Base-by-base conservation (phyloP, 495 filamentous ascomycete genomes). In the Wilcoxina mikolae region DNA sequence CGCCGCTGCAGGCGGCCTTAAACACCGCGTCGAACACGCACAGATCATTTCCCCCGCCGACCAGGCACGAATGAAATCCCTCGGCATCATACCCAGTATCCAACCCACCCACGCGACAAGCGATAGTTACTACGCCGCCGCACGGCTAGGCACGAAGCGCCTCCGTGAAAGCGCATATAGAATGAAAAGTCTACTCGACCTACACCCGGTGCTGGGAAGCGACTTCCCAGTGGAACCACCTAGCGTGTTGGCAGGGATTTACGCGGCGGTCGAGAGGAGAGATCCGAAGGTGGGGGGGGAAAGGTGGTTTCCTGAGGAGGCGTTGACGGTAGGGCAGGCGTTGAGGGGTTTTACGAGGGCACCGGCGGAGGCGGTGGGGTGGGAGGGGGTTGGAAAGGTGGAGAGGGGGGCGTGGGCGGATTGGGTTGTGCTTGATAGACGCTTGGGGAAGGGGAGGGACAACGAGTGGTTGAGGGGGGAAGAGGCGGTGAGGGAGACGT, bases 151-250 rank as follows among this genome's bases (percentile, higher is more conserved):
- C 0, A 54, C 55, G 12, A 60, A 71, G 18, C 73, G 80, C 7
- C 72, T 73, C 0, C 49, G 35, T 0, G 55, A 67, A 28, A 70
- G 73, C 25, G 79, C 78, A 1, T 83, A 83, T 54, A 67, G 76
- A 18, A 80, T 82, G 78, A 62, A 68, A 15, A 74, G 71, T 0
- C 59, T 81, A 1, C 67, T 78, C 0, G 60, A 61, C 1, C 72
- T 74, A 10, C 26, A 43, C 3, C 15, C 60, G 1, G 67, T 81
- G 3, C 65, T 83, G 3, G 80, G 80, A 3, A 76, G 72, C 20
- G 80, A 83, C 56, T 83, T 83, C 56, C 80, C 80, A 17, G 78
- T 83, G 9, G 79, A 82, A 57, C 78, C 78, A 3, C 72, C 78
- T 0, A 71, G 75, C 51, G 44, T 52, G 10, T 78, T 77, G 31